Evolutionary conservation across 345 rosid genomes (phyloP).

Genomic region (Eucalyptus regnans): DNA sequence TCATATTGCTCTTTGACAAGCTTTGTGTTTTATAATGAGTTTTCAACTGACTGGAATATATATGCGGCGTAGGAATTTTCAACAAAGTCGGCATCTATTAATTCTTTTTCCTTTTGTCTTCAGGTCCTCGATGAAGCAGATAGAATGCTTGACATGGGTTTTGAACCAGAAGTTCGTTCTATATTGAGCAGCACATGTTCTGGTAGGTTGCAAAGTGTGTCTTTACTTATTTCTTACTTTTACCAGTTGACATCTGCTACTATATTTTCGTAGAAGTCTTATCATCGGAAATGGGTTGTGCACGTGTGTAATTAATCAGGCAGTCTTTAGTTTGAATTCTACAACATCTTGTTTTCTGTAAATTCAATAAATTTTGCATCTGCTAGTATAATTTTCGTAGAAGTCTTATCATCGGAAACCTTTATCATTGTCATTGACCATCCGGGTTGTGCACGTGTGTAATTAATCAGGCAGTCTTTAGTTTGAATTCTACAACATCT

Average conservation of each 20-base stretch:
- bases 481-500: not conserved
- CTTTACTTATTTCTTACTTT: not conserved
- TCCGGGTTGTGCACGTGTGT: not conserved
- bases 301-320: not conserved
- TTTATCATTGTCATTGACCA: too few species aligned
- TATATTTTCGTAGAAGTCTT: not conserved
- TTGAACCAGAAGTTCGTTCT: conserved; percentile 79
- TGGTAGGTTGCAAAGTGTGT: conserved; percentile 14
- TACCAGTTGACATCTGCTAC: not conserved
- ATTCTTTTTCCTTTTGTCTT: not conserved
- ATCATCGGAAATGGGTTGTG: not conserved
- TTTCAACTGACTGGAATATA: not conserved
- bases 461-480: not conserved
- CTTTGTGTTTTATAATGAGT: not conserved
- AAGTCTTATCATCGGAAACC: not conserved
- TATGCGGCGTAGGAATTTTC: not conserved
- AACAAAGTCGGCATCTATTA: not conserved
- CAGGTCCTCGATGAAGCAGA: conserved; percentile 99
- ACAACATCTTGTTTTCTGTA: not conserved
- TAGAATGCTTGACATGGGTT: conserved; percentile 99
- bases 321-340: not conserved
- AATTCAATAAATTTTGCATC: not conserved
- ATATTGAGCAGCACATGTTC: conserved; percentile 73
- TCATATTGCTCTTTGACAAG: not conserved
- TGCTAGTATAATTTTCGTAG: not conserved